Base-by-base conservation (phyloP, 345 rosid genomes). In the Turritis glabra region DNA sequence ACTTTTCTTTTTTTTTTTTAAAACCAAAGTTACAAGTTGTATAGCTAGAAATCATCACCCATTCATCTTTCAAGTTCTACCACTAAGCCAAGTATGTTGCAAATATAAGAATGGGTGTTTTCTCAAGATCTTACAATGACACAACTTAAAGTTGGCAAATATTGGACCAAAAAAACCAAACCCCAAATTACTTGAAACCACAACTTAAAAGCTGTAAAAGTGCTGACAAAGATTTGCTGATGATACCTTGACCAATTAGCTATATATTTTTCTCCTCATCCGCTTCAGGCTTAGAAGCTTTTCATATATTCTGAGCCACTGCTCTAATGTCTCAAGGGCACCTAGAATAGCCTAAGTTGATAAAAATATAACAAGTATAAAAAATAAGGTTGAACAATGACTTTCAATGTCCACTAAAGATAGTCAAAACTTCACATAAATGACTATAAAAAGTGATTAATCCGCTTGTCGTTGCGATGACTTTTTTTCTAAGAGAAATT, bases 241-340 rank as follows among this genome's bases (percentile, higher is more conserved):
- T 85, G 78, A 82, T 69, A 82, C 82, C 82, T 76, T 75, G 85
- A 78, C 93, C 85, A 65, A 79, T 78, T 67, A 61, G 75, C 84
- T 83, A 78, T 80, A 80, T 86, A 67, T 63, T 69, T 17, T 66
- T 64, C 67, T 71, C 82, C 73, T 79, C 87, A 71, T 56, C 73
- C 56, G 78, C 88, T 82, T 81, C 93, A 60, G 79, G 86, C 71
- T 79, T 71, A 53, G 73, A 79, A n/a, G 80, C 66, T 85, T 69
- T 88, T n/a, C 88, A 88, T 92, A 90, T n/a, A 74, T 86, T 85
- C 79, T 81, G 81, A 67, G 94, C 82, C 84, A 88, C 80, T 68
- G 84, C 84, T 62, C 92, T 70, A 89, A 66, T 37, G 90, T 72
- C 74, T 86, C 89, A 84, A 89, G 85, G 77, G 93, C 90, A 51